Percentiles rank a stretch among this genome's conserved stretches.
These are phyloP conservation scores for Ceratocystis ficicola DNA, from an alignment of 2,329 filamentous ascomycete species.

Conservation along the genomic window DNA sequence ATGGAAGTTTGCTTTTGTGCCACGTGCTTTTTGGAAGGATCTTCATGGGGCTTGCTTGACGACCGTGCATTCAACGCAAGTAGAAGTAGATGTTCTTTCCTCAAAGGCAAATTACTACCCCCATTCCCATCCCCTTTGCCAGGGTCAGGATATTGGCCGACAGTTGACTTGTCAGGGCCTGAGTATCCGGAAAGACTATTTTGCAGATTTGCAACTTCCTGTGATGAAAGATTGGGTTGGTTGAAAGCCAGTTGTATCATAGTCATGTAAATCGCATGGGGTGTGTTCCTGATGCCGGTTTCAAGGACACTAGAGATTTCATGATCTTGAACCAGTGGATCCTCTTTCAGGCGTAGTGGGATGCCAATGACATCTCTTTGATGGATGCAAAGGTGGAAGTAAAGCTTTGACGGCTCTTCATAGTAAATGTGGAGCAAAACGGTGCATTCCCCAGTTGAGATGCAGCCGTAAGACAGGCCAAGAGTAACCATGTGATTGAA, in stretches of 20 bases:
- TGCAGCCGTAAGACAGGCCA: background rate
- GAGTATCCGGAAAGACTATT: background rate
- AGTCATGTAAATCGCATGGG: background rate
- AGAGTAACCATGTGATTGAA: background rate
- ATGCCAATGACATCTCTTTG: background rate
- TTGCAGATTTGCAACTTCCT: background rate
- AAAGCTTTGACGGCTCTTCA: background rate
- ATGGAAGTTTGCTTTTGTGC: no score
- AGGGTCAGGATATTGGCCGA: background rate
- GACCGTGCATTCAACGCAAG: background rate
- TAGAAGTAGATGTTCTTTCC: background rate
- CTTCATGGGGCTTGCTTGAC: background rate
- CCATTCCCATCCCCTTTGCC: background rate
- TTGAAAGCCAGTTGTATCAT: background rate
- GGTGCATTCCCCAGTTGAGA: background rate
- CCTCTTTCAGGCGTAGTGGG: background rate
- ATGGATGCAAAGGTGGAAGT: background rate
- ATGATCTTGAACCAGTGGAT: background rate
- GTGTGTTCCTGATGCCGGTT: background rate
- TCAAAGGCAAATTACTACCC: background rate
- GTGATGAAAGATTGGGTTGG: background rate
- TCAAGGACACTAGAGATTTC: background rate
- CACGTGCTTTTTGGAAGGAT: background rate
- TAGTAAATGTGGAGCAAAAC: background rate
- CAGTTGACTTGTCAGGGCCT: background rate